Base-by-base conservation (phyloP, 2,329 filamentous ascomycete genomes). In the Colletotrichum sp. region DNA sequence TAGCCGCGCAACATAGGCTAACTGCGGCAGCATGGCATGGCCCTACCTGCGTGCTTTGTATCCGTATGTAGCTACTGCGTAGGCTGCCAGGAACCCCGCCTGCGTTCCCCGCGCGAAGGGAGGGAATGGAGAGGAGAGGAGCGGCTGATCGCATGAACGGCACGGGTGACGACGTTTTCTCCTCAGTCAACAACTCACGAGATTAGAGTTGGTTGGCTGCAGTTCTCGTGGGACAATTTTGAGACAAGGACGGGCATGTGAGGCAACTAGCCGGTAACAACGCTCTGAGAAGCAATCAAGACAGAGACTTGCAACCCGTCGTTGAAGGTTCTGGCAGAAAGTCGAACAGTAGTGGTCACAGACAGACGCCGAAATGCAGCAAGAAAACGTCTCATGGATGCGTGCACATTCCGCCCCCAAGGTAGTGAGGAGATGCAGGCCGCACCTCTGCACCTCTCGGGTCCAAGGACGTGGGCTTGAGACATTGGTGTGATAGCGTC, bases 401-500 rank as follows among this genome's bases (percentile, higher is more conserved):
- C 61, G 61, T 71, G 69, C 28, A 62, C 27, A 61, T 66, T 30
- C 30, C 32, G 39, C 55, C 55, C 43, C 22, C 52, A 52, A 64
- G 36, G 64, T n/a, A 68, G 27, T 60, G 56, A 62, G 61, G 39
- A 58, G 43, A 16, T 65, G 70, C 56, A 56, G 36, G 39, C 39
- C 39, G 39, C 39, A 48, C 18, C 39, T 48, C 28, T 73, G 64
- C 70, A 73, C 32, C 43, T 48, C 64, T 68, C 64, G 56, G 70
- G 34, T 34, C 70, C 72, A 68, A 64, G 70, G 70, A 65, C 70
- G 64, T n/a, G 28, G 55, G 66, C 34, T 52, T 64, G 70, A 68
- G 64, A 68, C 73, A 75, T 68, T 75, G 64, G 70, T 73, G 43
- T 68, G 64, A 75, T 75, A 36, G 73, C 64, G 73, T 73, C 64